These are phyloP conservation scores for Claviceps sorghi DNA, from an alignment of 2,329 filamentous ascomycete species.

Conservation along the genomic window DNA sequence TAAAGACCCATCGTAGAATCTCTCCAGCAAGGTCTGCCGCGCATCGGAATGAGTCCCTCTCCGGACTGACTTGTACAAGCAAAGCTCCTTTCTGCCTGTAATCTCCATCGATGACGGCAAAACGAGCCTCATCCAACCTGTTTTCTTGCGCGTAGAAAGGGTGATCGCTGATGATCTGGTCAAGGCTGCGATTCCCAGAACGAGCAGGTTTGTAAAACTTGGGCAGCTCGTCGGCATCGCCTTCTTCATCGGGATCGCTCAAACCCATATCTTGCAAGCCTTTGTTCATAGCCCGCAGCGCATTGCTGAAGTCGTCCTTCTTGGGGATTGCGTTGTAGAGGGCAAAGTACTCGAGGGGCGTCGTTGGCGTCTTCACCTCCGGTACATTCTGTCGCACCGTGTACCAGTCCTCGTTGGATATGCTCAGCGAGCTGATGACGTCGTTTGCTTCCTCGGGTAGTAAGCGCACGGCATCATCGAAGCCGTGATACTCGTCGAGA, in stretches of 20 bases:
- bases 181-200: not conserved
- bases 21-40: conserved; percentile 1
- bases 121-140: not conserved
- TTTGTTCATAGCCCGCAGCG: not conserved
- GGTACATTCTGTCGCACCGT: not conserved
- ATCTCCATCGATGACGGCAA: conserved; percentile 1
- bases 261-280: not conserved
- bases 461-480: conserved; percentile 1
- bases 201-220: not conserved
- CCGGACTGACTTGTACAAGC: not conserved
- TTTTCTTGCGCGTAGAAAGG: not conserved
- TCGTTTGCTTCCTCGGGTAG: not conserved
- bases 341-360: not conserved
- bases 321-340: not conserved
- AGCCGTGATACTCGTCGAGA: conserved; percentile 4
- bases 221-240: not conserved
- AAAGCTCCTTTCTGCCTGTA: not conserved
- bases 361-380: not conserved
- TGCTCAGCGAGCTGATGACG: conserved; percentile 1
- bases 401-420: conserved; percentile 3
- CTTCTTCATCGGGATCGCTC: not conserved
- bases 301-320: not conserved
- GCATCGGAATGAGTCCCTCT: conserved; percentile 3
- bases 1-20: conserved; percentile 4
- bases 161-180: not conserved